These are phyloP conservation scores for Clitocybe nebularis DNA, from an alignment of 1,284 basidiomycete species.

Conservation along the genomic window DNA sequence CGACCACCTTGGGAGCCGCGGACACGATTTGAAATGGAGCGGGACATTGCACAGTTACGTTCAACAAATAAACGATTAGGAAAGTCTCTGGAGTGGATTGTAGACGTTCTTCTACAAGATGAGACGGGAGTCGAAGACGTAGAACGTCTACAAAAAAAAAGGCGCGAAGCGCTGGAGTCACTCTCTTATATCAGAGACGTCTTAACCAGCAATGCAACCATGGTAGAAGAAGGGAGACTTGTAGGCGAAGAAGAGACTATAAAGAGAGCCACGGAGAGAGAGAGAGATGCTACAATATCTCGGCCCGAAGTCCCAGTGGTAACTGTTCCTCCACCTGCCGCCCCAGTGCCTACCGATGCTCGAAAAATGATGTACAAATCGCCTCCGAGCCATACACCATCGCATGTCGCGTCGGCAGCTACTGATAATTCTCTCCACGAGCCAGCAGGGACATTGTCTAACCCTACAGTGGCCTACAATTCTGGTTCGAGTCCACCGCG, in stretches of 20 bases:
- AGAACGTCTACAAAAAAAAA: constrained; percentile 40
- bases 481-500: no score
- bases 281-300: no score
- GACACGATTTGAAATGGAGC: constrained; percentile 62
- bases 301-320: no score
- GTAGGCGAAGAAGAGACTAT: constrained; percentile 43
- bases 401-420: no score
- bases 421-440: no score
- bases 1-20: constrained; percentile 63
- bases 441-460: no score
- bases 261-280: constrained; percentile 23
- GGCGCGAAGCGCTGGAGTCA: constrained; percentile 67
- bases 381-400: no score
- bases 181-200: constrained; percentile 72
- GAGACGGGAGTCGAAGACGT: constrained; percentile 40
- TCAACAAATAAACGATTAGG: constrained; percentile 58
- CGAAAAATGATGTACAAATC: no score
- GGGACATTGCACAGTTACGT: constrained; percentile 50
- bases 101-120: constrained; percentile 61
- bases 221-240: constrained; percentile 62
- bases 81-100: constrained; percentile 65
- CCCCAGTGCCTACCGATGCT: no score
- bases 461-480: no score
- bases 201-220: constrained; percentile 47
- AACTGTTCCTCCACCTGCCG: no score